Conservation (phyloP, 2,329 filamentous ascomycete species). For the Verticillium albo-atrum region DNA sequence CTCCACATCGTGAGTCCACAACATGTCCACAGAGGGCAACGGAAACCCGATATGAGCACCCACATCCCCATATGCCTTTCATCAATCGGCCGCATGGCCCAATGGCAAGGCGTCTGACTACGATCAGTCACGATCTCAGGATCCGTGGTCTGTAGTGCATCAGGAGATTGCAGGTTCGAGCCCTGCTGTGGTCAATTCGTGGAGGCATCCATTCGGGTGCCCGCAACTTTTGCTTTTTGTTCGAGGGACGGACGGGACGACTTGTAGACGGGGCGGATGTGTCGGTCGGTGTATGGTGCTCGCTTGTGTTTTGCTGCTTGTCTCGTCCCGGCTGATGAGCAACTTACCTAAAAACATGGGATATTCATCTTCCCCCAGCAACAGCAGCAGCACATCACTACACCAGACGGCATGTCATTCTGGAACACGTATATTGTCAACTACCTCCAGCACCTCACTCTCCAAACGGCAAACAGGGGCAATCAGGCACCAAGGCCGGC, state of each 20-base stretch:
- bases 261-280: too few relatives aligned
- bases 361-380: too few relatives aligned
- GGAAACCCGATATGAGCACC: neutral
- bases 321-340: too few relatives aligned
- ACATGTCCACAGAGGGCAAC: neutral
- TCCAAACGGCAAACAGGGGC: neutral
- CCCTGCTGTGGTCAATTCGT: neutral
- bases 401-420: neutral
- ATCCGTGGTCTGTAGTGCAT: neutral
- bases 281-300: too few relatives aligned
- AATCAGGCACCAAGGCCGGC: neutral
- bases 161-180: neutral
- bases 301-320: too few relatives aligned
- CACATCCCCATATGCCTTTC: neutral
- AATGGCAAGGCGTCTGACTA: conserved; percentile 41
- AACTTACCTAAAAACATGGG: too few relatives aligned
- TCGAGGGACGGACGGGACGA: neutral
- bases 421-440: neutral
- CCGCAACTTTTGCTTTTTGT: neutral
- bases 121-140: conserved; percentile 16
- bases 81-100: conserved; percentile 19
- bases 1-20: neutral
- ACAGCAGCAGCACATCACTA: neutral
- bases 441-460: neutral
- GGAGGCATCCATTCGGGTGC: neutral